phyloP scores from a whole-genome alignment of 345 rosid species.

The Excoecaria cochinchinensis region DNA sequence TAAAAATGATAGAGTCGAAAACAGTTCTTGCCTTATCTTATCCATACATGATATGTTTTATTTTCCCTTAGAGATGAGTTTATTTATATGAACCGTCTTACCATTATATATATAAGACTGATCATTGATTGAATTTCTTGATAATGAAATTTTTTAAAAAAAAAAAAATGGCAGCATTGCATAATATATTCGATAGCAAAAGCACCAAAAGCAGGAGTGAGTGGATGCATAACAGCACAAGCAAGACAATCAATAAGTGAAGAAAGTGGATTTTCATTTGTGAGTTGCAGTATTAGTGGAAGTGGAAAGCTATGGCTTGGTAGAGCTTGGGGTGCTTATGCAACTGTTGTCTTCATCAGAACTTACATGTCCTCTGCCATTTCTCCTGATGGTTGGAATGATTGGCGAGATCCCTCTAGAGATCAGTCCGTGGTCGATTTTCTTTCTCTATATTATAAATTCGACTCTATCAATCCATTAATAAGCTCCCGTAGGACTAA shows the following conservation, averaged over 20 bases:
- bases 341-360: slow-evolving; percentile 62
- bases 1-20: too few species aligned
- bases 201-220: slow-evolving; percentile 18
- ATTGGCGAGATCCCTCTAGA: slow-evolving; percentile 57
- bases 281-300: slow-evolving; percentile 56
- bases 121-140: too few species aligned
- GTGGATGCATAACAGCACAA: slow-evolving; percentile 33
- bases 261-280: slow-evolving; percentile 69
- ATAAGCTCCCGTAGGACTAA: too few species aligned
- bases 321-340: slow-evolving; percentile 67
- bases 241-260: slow-evolving; percentile 37
- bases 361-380: slow-evolving; percentile 61
- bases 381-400: slow-evolving; percentile 68
- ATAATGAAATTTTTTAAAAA: too few species aligned
- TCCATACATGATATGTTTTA: too few species aligned
- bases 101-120: too few species aligned
- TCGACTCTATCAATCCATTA: too few species aligned
- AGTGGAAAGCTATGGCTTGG: slow-evolving; percentile 72
- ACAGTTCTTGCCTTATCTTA: too few species aligned
- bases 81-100: too few species aligned
- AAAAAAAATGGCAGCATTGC: slow-evolving; percentile 18
- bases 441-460: not conserved
- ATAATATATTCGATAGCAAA: slow-evolving; percentile 27
- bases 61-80: too few species aligned
- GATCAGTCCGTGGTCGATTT: slow-evolving; percentile 50